phyloP scores from a whole-genome alignment of 345 rosid species.

The Populus simonii region DNA sequence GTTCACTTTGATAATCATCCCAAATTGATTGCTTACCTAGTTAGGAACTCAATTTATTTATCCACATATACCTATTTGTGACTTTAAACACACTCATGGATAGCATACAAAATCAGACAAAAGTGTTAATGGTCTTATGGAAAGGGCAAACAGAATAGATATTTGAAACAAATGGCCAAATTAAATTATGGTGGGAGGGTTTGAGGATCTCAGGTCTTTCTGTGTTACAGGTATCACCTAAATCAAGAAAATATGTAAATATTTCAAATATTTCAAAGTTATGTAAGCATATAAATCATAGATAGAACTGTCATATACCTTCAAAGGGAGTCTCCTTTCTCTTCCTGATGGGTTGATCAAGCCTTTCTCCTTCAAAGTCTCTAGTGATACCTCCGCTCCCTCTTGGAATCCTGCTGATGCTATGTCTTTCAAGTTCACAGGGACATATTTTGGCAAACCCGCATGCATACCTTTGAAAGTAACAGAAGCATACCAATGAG shows the following conservation, averaged over 20 bases:
- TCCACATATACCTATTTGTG: not conserved
- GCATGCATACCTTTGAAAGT: slow-evolving; percentile 75
- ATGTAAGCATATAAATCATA: not conserved
- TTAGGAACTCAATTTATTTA: not conserved
- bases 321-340: slow-evolving; percentile 85
- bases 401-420: slow-evolving; percentile 76
- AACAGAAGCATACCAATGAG: slow-evolving; percentile 9
- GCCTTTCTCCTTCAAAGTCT: slow-evolving; percentile 65
- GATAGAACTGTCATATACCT: slow-evolving; percentile 39
- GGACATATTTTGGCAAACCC: slow-evolving; percentile 75
- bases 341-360: slow-evolving; percentile 94
- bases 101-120: not conserved
- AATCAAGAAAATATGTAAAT: not conserved
- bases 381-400: slow-evolving; percentile 85
- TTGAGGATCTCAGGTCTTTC: not conserved
- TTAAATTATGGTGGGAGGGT: not conserved
- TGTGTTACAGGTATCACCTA: not conserved
- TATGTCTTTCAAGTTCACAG: slow-evolving; percentile 75
- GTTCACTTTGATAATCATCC: not conserved
- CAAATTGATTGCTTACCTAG: not conserved
- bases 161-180: not conserved
- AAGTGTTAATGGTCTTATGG: not conserved
- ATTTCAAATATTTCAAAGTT: not conserved
- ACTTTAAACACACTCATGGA: not conserved
- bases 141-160: not conserved